Percentiles rank a stretch among this genome's conserved stretches.
phyloP scores from a whole-genome alignment of 768 basidiomycete species.

The Lepiota brunneoincarnata region DNA sequence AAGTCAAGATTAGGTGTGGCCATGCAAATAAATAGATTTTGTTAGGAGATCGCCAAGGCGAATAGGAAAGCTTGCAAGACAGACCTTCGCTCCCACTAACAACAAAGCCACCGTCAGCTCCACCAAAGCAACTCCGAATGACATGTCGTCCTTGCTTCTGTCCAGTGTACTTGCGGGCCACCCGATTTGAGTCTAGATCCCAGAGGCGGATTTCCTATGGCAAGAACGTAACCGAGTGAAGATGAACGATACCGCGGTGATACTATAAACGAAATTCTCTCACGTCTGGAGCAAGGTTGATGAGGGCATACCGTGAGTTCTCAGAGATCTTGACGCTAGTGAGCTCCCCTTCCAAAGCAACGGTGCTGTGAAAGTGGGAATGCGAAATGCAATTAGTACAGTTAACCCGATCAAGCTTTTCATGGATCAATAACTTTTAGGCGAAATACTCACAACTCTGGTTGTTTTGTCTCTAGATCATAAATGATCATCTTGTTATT shows the following conservation, averaged over 20 bases:
- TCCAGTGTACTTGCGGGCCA: conserved; percentile 81
- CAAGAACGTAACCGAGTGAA: conserved; percentile 10
- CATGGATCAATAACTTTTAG: not conserved
- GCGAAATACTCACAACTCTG: conserved; percentile 56
- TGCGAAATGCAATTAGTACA: conserved; percentile 16
- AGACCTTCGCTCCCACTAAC: conserved; percentile 94
- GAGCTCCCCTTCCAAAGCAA: conserved; percentile 65
- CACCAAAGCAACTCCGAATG: conserved; percentile 93
- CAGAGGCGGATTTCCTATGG: conserved; percentile 85
- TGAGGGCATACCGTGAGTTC: conserved; percentile 83
- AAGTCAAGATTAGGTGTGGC: not conserved
- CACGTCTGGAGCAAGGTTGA: conserved; percentile 87
- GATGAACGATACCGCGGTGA: conserved; percentile 12
- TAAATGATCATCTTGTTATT: conserved; percentile 75
- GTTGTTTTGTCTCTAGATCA: conserved; percentile 65
- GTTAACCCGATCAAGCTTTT: conserved; percentile 5
- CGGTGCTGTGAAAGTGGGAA: conserved; percentile 47
- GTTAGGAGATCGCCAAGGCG: not conserved
- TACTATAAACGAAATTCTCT: conserved; percentile 27
- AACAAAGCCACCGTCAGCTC: conserved; percentile 83
- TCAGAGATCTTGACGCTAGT: conserved; percentile 86
- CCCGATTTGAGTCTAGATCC: conserved; percentile 68
- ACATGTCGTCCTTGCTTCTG: conserved; percentile 83
- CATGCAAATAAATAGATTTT: not conserved
- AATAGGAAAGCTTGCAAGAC: conserved; percentile 17